Evolutionary conservation across 2,329 filamentous ascomycete species (phyloP), one percentile per base, ranked within the genome.

Genomic region (Fusarium xylarioides): DNA sequence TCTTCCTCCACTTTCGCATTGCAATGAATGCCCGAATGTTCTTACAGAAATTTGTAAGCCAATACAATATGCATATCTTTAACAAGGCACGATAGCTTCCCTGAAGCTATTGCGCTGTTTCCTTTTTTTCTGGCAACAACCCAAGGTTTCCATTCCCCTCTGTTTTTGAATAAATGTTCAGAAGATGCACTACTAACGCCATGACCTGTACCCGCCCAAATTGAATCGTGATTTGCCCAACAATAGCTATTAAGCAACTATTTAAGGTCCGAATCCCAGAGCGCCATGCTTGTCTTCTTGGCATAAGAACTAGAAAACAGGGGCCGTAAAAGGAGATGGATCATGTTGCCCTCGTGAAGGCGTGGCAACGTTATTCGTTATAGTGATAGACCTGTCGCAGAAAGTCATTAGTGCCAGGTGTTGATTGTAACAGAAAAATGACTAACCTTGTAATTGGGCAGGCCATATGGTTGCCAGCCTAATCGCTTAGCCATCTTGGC

Each of bases 361-460:
- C 57, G 46, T 40, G 42, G n/a, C 37, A 38, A 68, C 68, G 78
- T 86, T 88, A 95, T 85, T 97, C 93, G 81, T 97, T 95, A 85
- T 94, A 95, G 82, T 97, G 93, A 82, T 95, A 97, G 71, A 96
- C 91, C 93, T 96, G 26, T 47, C 19, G 26, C 28, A 73, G 18
- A 70, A 47, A 34, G 21, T 47, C 62, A 64, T 79, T 61, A 76
- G 74, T 58, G 18, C 18, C 40, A 12, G 6, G 19, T 16, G 8
- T 53, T 28, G 19, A 21, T 23, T 23, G 16, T 9, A 23, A 32
- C 15, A 10, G n/a, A 21, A 2, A 28, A 40, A 30, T 21, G 32
- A 83, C 90, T 81, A 84, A 98, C 96, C 87, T 95, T 95, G 85
- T 99, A 99, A 84, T 98, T 97, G 46, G 96, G 96, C 79, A 98